Percentiles rank a stretch among this genome's conserved stretches.
phyloP scores from a whole-genome alignment of 23 red algal species.

The Gracilariopsis chorda region DNA sequence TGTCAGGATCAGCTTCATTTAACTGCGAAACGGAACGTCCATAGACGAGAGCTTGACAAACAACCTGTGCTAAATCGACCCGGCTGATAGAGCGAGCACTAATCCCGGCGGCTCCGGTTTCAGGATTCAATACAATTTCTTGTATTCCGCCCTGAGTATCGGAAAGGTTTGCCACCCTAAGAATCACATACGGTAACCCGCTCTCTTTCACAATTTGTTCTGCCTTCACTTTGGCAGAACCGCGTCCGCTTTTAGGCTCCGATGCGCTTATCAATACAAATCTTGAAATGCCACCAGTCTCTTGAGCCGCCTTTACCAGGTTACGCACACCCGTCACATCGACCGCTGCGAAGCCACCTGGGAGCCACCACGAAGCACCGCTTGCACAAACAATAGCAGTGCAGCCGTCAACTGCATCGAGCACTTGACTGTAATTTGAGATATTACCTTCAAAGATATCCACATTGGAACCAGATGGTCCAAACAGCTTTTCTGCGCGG shows the following conservation, averaged over 20 bases:
- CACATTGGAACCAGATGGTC: slow-evolving; percentile 65
- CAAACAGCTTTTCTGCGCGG: slow-evolving; percentile 57
- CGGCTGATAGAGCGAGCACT: not conserved
- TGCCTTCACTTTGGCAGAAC: slow-evolving; percentile 18
- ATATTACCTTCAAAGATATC: slow-evolving; percentile 56
- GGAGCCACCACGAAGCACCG: slow-evolving; percentile 34
- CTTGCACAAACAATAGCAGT: slow-evolving; percentile 45
- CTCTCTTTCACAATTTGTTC: slow-evolving; percentile 4
- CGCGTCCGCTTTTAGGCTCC: not conserved
- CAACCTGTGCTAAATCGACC: slow-evolving; percentile 38
- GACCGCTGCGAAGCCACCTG: slow-evolving; percentile 32
- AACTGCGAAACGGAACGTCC: slow-evolving; percentile 6
- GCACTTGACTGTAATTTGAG: not conserved
- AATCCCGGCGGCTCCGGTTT: not conserved
- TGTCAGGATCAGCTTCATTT: slow-evolving; percentile 20
- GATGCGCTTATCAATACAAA: slow-evolving; percentile 55
- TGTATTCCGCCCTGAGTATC: slow-evolving; percentile 28
- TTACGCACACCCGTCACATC: slow-evolving; percentile 35
- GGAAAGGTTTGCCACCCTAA: slow-evolving; percentile 7
- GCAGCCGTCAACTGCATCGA: slow-evolving; percentile 42
- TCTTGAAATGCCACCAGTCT: slow-evolving; percentile 25
- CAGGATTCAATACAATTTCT: not conserved
- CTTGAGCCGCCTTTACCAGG: slow-evolving; percentile 15
- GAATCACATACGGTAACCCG: slow-evolving; percentile 53
- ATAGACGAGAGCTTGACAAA: slow-evolving; percentile 54